Evolutionary conservation across 1,284 basidiomycete species (phyloP), one percentile per base, ranked within the genome.

Genomic region (Cystobasidium pallidum): DNA sequence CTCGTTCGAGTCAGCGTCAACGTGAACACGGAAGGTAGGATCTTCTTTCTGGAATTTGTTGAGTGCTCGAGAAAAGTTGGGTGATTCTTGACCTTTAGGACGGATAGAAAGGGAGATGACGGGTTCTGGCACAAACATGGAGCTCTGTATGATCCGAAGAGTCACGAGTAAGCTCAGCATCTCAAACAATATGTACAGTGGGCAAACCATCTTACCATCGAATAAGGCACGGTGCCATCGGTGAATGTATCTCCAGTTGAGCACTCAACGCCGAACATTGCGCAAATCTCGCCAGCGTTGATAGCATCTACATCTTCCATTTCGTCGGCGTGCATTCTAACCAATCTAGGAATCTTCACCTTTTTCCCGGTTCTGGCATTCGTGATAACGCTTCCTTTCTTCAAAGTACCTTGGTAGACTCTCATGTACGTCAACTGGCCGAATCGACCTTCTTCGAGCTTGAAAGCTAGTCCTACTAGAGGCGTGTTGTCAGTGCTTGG

Each of bases 21-120:
- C 87, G 81, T 98, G 95, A 0, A 99, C 95, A 66, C 90, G 88
- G 89, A 99, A 99, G 0, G 96, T 99, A 0, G 96, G 96, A 81
- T 99, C 96, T 81, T 99, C 96, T 83, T 95, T 96, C 82, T 96
- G 91, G 89, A 99, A 99, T 45, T 95, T 89, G 81, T 96, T 95
- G 62, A 99, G 86, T 0, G 95, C 96, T 32, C 93, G 89, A 39
- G 94, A 97, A 81, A 99, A 99, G 82, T 95, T 93, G 75, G 93
- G 92, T 0, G 91, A 90, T 82, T 99, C 96, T 75, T 89, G 88
- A 28, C 94, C 95, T 73, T 89, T 89, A 2, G 94, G 92, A 76
- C 92, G 92, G 81, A 99, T 88, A 2, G 95, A 87, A 21, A 99
- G 87, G 2, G 94, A 98, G 77, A 99, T 96, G 80, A 99, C 96